Evolutionary conservation across 164 flowering plant species (phyloP).

Genomic region (Annona squamosa): DNA sequence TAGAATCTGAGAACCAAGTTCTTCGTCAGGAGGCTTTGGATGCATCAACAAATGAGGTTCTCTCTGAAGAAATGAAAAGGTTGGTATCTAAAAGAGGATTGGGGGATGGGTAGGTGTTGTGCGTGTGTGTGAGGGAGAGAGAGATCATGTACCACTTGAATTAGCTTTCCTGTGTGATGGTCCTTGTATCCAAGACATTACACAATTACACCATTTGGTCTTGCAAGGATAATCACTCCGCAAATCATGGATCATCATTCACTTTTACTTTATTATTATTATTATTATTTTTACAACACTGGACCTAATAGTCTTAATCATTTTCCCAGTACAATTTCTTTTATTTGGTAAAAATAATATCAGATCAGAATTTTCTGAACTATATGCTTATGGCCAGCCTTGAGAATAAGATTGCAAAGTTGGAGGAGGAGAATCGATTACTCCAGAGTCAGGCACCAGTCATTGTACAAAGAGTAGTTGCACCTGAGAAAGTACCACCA

Average conservation of each 20-base stretch:
- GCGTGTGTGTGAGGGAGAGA: background rate
- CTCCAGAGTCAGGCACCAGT: slow-evolving; percentile 37
- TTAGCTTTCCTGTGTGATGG: background rate
- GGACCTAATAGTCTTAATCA: no score
- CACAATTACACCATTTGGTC: no score
- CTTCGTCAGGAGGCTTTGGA: slow-evolving; percentile 74
- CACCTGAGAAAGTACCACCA: slow-evolving; percentile 19
- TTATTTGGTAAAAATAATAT: background rate
- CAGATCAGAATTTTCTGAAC: slow-evolving; percentile 7
- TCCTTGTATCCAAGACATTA: no score
- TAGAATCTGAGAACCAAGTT: slow-evolving; percentile 82
- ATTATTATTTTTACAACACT: no score
- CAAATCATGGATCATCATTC: no score
- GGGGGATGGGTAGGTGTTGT: background rate
- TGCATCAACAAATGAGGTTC: slow-evolving; percentile 44
- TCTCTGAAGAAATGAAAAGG: slow-evolving; percentile 50
- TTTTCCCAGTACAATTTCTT: no score
- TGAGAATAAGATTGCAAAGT: slow-evolving; percentile 34
- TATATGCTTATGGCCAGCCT: slow-evolving; percentile 34
- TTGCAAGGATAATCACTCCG: no score
- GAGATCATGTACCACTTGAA: background rate
- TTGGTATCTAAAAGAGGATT: slow-evolving; percentile 18
- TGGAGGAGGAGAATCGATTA: slow-evolving; percentile 62
- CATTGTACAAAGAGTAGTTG: slow-evolving; percentile 26
- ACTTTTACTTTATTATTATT: no score